Conservation (phyloP, 176 grass and related monocot genomes). For the barley (Hordeum vulgare) region MorexV3_pseudomolecules_assembly NC_058524.1:32425428-32425927, state of each 20-base stretch:
- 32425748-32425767: slow-evolving; percentile 31
- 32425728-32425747: slow-evolving; percentile 50
- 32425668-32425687: slow-evolving; percentile 41
- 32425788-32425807: slow-evolving; percentile 44
- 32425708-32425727: slow-evolving; percentile 41
- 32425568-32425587: background rate
- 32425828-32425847: slow-evolving; percentile 40
- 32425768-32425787: slow-evolving; percentile 35
- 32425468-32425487: too few species aligned
- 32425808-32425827: slow-evolving; percentile 52
- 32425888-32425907: slow-evolving; percentile 54
- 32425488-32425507: too few species aligned
- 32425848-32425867: slow-evolving; percentile 44
- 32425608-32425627: background rate
- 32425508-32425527: background rate
- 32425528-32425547: background rate
- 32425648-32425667: slow-evolving; percentile 42
- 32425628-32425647: slow-evolving; percentile 41
- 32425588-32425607: background rate
- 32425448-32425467: too few species aligned
- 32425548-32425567: background rate
- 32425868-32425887: slow-evolving; percentile 49
- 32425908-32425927: slow-evolving; percentile 39
- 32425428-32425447: too few species aligned
- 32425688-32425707: slow-evolving; percentile 55